Conservation (phyloP, 345 rosid species). For the Gossypium raimondii region DNA sequence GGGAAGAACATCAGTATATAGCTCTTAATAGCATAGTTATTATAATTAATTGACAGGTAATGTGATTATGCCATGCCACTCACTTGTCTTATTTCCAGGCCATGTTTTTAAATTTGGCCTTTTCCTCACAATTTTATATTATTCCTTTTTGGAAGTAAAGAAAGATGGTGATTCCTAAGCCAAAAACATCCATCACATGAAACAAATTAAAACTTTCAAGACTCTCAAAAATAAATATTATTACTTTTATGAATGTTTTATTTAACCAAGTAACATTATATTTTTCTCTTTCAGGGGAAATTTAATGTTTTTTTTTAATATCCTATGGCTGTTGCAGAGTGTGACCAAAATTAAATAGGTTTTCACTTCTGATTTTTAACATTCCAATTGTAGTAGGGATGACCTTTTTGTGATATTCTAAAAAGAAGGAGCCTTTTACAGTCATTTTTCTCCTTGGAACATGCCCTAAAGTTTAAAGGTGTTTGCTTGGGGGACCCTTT, state of each 20-base stretch:
- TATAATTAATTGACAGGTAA: constrained; percentile 36
- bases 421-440: constrained; percentile 40
- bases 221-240: too few relatives aligned
- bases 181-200: neutral
- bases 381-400: constrained; percentile 28
- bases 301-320: too few relatives aligned
- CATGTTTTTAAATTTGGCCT: constrained; percentile 13
- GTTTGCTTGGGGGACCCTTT: constrained; percentile 41
- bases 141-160: too few relatives aligned
- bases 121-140: neutral
- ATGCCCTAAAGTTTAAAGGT: constrained; percentile 40
- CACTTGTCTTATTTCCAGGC: constrained; percentile 38
- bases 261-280: too few relatives aligned
- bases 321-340: too few relatives aligned
- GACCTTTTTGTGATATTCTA: constrained; percentile 47
- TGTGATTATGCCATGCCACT: constrained; percentile 44
- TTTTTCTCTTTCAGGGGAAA: too few relatives aligned
- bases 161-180: neutral
- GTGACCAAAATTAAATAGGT: too few relatives aligned
- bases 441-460: constrained; percentile 50
- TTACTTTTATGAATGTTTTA: too few relatives aligned
- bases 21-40: constrained; percentile 13
- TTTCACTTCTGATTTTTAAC: constrained; percentile 14
- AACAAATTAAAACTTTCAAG: neutral
- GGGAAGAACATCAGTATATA: constrained; percentile 68